Conservation (phyloP, 768 basidiomycete genomes). For the Suillus brevipes region DNA sequence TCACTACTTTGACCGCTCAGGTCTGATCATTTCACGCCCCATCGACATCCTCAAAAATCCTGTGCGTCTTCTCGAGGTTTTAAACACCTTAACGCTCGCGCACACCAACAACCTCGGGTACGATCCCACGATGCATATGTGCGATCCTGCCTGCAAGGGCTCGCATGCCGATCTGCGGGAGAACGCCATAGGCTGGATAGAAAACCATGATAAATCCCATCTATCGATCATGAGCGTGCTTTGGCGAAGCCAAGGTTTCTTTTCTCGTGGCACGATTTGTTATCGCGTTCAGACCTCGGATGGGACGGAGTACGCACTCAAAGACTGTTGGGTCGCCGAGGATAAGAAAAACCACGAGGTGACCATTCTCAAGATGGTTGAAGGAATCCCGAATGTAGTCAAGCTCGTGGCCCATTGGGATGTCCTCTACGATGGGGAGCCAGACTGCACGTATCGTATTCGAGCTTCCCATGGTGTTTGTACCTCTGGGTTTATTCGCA, state of each 20-base stretch:
- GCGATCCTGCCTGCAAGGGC: not conserved
- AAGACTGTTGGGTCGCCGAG: constrained; percentile 1
- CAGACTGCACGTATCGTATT: not conserved
- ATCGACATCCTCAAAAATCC: not conserved
- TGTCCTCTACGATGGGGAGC: not conserved
- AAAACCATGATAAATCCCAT: too few species aligned
- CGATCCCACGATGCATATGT: constrained; percentile 4
- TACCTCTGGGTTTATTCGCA: not conserved
- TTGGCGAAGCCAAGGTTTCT: constrained; percentile 2
- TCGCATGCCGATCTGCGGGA: not conserved
- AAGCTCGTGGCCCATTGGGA: not conserved
- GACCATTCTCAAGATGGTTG: not conserved
- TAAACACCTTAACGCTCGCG: not conserved
- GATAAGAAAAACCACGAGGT: not conserved
- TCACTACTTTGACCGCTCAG: not conserved
- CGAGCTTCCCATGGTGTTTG: not conserved
- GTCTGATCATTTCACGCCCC: not conserved
- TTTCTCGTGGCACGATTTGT: not conserved
- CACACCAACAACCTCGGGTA: not conserved
- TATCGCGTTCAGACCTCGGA: not conserved
- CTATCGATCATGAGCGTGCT: not conserved
- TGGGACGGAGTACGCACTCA: not conserved
- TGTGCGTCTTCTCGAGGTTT: not conserved
- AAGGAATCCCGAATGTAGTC: not conserved
- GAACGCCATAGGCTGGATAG: not conserved